A percentile compares a stretch with the other conserved stretches of the same genome.
Evolutionary conservation across 176 grass and related monocot genomes (phyloP).

Genomic region (Rhynchospora pubera): DNA sequence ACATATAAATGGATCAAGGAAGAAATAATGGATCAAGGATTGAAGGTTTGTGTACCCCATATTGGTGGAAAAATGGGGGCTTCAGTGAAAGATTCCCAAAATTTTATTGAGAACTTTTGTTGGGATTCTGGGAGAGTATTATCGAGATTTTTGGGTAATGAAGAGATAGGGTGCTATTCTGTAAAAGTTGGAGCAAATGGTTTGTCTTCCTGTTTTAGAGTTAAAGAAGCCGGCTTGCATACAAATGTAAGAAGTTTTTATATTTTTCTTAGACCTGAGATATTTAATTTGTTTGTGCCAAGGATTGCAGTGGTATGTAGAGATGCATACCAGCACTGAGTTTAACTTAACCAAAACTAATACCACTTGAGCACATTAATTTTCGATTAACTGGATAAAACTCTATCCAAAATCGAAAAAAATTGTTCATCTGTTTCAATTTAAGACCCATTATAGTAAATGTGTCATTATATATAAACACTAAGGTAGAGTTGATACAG

Average conservation of each 20-base stretch:
- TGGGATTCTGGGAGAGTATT: conserved; percentile 45
- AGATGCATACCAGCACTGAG: background rate
- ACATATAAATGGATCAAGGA: conserved; percentile 93
- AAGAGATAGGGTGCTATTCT: conserved; percentile 45
- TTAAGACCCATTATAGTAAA: background rate
- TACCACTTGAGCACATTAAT: background rate
- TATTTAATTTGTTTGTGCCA: background rate
- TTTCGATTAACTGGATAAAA: background rate
- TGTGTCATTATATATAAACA: too few species aligned
- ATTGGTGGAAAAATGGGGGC: conserved; percentile 43
- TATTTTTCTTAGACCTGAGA: background rate
- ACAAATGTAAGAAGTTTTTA: conserved; percentile 54
- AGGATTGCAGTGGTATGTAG: background rate
- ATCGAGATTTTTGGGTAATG: conserved; percentile 39
- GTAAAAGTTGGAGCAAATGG: conserved; percentile 40
- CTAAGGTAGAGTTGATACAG: too few species aligned
- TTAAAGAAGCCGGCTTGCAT: conserved; percentile 59
- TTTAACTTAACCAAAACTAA: background rate
- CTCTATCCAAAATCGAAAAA: background rate
- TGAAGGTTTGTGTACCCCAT: conserved; percentile 34
- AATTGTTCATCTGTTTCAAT: background rate
- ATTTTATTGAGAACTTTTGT: conserved; percentile 45
- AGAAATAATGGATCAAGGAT: conserved; percentile 66
- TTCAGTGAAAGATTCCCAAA: conserved; percentile 55
- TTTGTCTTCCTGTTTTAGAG: conserved; percentile 59